phyloP scores from a whole-genome alignment of 306 rosid genomes.

The Gillenia trifoliata region DNA sequence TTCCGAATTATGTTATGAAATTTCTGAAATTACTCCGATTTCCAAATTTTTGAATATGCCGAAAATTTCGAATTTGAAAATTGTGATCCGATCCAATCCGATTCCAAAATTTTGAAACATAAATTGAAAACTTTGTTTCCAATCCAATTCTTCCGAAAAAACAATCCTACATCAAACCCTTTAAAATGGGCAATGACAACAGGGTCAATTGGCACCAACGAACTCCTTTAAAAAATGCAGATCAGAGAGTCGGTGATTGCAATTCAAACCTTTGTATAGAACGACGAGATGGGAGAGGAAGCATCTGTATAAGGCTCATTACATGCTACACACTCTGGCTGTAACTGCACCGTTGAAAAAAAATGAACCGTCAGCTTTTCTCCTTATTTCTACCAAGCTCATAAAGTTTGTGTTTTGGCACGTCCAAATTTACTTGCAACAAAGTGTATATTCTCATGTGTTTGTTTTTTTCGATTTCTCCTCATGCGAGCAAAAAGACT shows the following conservation, averaged over 20 bases:
- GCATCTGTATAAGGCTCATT: not conserved
- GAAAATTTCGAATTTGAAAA: too few species aligned
- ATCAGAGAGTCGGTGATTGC: not conserved
- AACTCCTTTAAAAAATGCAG: not conserved
- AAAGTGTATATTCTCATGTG: not conserved
- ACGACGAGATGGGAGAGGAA: not conserved
- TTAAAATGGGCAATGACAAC: not conserved
- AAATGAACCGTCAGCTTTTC: not conserved
- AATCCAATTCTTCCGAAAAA: too few species aligned
- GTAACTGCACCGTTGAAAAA: not conserved
- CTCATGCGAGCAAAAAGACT: not conserved
- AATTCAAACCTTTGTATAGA: not conserved
- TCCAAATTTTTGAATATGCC: too few species aligned
- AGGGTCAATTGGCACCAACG: not conserved
- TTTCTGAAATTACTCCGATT: too few species aligned
- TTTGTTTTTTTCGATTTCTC: not conserved
- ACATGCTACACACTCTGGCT: not conserved
- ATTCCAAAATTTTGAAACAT: too few species aligned
- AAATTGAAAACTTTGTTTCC: too few species aligned
- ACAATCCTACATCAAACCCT: too few species aligned
- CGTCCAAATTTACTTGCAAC: not conserved
- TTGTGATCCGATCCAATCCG: too few species aligned
- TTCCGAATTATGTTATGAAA: too few species aligned
- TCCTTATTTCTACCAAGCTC: not conserved
- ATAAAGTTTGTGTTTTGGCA: not conserved